Percentiles rank a stretch among this genome's conserved stretches.
These are phyloP conservation scores for Spergularia azorica DNA, from an alignment of 179 eudicot genomes.

Conservation along the genomic window DNA sequence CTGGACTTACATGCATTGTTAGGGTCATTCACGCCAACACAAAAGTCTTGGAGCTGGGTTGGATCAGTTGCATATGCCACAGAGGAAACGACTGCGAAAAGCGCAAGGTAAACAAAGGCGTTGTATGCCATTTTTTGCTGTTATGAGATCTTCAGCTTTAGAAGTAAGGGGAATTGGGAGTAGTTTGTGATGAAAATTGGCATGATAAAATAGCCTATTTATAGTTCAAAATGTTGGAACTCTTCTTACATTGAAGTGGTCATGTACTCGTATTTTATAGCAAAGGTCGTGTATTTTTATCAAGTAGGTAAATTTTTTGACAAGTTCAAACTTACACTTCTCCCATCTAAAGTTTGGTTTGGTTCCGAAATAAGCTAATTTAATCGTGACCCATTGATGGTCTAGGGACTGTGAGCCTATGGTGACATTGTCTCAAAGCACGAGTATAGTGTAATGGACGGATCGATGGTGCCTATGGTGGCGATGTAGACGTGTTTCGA, in stretches of 20 bases:
- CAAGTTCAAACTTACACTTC: neutral
- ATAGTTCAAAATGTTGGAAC: conserved; percentile 7
- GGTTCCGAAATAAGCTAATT: too few relatives aligned
- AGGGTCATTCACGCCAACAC: conserved; percentile 18
- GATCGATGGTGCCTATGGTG: too few relatives aligned
- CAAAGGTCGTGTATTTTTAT: too few relatives aligned
- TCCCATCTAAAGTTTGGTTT: too few relatives aligned
- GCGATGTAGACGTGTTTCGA: too few relatives aligned
- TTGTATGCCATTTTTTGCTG: neutral
- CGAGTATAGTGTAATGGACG: too few relatives aligned
- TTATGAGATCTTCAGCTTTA: neutral
- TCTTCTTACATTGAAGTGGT: conserved; percentile 9
- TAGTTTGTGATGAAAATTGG: neutral
- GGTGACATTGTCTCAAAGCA: too few relatives aligned
- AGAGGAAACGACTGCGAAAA: conserved; percentile 15
- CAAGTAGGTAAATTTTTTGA: neutral
- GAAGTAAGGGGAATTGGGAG: neutral
- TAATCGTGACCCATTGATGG: too few relatives aligned
- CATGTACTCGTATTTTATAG: neutral
- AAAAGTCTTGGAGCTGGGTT: conserved; percentile 17
- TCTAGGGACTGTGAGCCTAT: too few relatives aligned
- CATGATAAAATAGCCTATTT: conserved; percentile 4
- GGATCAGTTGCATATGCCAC: conserved; percentile 24
- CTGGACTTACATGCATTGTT: conserved; percentile 2
- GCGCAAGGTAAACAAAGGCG: neutral